These are phyloP conservation scores for Phytophthora idaei DNA, from an alignment of 352 stramenopile genomes.

Conservation along the genomic window DNA sequence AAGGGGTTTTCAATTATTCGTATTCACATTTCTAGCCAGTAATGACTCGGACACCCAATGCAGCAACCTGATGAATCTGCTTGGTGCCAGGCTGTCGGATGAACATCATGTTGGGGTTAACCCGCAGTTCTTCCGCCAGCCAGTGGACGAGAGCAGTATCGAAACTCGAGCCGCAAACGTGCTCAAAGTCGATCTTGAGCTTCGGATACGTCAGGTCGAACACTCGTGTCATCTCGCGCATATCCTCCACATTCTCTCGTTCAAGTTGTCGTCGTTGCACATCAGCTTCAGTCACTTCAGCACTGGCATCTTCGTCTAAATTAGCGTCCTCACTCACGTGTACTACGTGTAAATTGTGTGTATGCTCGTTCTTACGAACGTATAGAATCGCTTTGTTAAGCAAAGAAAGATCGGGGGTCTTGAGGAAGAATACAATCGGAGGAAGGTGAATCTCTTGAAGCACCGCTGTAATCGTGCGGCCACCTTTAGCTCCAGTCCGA, in stretches of 20 bases:
- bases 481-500: conserved; percentile 66
- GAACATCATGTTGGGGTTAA: conserved; percentile 94
- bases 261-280: conserved; percentile 38
- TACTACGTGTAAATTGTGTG: conserved; percentile 90
- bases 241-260: conserved; percentile 56
- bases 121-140: conserved; percentile 69
- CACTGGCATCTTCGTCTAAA: conserved; percentile 31
- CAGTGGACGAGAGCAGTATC: conserved; percentile 89
- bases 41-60: conserved; percentile 89
- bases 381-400: conserved; percentile 96
- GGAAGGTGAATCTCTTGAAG: conserved; percentile 74
- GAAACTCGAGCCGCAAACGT: conserved; percentile 67
- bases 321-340: conserved; percentile 67
- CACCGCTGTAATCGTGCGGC: conserved; percentile 66
- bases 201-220: conserved; percentile 94
- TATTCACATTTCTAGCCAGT: conserved; percentile 49
- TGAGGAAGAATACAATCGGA: conserved; percentile 93
- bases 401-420: conserved; percentile 83
- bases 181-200: conserved; percentile 90
- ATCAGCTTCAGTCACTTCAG: conserved; percentile 48
- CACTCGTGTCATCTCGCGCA: conserved; percentile 76
- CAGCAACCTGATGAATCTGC: conserved; percentile 89
- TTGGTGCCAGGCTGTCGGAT: conserved; percentile 89
- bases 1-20: no score
- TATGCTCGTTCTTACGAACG: conserved; percentile 92